phyloP scores from a whole-genome alignment of 148 eudicot species.

The Amaranthus hypochondriacus region DNA sequence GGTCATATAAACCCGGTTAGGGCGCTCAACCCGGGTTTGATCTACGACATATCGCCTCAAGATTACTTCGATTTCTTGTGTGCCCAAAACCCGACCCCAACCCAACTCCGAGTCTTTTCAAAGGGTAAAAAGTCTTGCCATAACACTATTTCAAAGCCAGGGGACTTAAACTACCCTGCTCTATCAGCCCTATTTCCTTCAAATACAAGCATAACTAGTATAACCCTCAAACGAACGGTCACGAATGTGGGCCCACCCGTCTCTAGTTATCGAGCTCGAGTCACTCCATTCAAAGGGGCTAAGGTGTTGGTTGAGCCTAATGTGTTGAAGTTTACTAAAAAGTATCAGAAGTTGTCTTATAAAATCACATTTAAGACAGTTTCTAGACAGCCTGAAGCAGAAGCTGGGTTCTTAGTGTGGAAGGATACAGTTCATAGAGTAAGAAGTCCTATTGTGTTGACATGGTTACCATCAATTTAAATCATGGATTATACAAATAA shows the following conservation, averaged over 20 bases:
- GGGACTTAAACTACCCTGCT: constrained; percentile 88
- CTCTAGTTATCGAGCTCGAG: constrained; percentile 56
- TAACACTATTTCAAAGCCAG: constrained; percentile 30
- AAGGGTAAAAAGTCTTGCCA: constrained; percentile 48
- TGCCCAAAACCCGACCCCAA: constrained; percentile 46
- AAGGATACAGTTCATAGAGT: constrained; percentile 69
- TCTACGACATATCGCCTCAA: constrained; percentile 63
- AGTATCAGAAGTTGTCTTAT: constrained; percentile 53
- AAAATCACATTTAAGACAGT: constrained; percentile 49
- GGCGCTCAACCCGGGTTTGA: constrained; percentile 79
- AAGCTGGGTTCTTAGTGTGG: constrained; percentile 71
- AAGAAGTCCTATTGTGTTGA: constrained; percentile 67
- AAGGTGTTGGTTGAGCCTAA: constrained; percentile 56
- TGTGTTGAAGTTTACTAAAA: constrained; percentile 41
- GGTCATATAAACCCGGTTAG: constrained; percentile 75
- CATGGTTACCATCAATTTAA: constrained; percentile 46
- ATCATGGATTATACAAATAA: not conserved
- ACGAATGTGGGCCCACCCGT: constrained; percentile 67
- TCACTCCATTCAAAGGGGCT: constrained; percentile 59
- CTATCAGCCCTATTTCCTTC: constrained; percentile 58
- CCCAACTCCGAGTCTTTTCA: constrained; percentile 54
- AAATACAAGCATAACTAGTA: constrained; percentile 20
- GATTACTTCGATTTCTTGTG: constrained; percentile 86
- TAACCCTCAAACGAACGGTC: constrained; percentile 68
- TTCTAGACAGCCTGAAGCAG: constrained; percentile 45